Evolutionary conservation across 2,329 filamentous ascomycete species (phyloP).

Genomic region (Talaromyces sp.): DNA sequence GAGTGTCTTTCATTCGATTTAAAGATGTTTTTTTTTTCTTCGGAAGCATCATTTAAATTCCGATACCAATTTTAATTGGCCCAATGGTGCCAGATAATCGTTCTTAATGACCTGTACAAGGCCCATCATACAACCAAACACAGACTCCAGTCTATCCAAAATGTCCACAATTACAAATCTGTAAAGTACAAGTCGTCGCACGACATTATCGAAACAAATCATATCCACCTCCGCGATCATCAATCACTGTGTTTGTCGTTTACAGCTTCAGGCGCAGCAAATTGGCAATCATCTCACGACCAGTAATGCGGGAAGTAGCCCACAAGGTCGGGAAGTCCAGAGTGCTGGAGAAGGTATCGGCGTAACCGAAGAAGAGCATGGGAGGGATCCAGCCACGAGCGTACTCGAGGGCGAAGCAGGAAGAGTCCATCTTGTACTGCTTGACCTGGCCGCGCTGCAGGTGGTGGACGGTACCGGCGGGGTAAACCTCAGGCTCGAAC

Average conservation of each 20-base stretch:
- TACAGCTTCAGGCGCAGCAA: conserved; percentile 72
- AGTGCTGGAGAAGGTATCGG: conserved; percentile 77
- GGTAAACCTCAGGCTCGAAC: conserved; percentile 43
- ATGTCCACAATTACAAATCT: not conserved
- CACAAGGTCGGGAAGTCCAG: conserved; percentile 84
- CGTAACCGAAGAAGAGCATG: conserved; percentile 88
- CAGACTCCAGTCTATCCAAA: conserved; percentile 1
- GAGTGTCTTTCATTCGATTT: not conserved
- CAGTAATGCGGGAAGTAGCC: conserved; percentile 75
- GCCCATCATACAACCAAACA: conserved; percentile 1
- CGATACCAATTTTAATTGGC: too few relatives aligned
- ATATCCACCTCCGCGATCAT: not conserved
- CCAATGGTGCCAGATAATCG: too few relatives aligned
- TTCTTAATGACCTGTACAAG: too few relatives aligned
- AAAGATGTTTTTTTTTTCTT: not conserved
- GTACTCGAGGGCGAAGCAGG: conserved; percentile 45
- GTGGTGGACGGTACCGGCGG: conserved; percentile 42
- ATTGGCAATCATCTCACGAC: conserved; percentile 74
- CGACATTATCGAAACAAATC: not conserved
- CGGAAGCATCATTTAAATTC: too few relatives aligned
- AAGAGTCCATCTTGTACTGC: conserved; percentile 62
- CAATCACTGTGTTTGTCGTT: conserved; percentile 13
- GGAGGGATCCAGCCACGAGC: conserved; percentile 80
- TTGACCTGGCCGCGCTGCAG: conserved; percentile 67
- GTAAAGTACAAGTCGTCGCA: conserved; percentile 7